Evolutionary conservation across 2,329 filamentous ascomycete genomes (phyloP).

Genomic region (Akanthomyces dipterigenus): DNA sequence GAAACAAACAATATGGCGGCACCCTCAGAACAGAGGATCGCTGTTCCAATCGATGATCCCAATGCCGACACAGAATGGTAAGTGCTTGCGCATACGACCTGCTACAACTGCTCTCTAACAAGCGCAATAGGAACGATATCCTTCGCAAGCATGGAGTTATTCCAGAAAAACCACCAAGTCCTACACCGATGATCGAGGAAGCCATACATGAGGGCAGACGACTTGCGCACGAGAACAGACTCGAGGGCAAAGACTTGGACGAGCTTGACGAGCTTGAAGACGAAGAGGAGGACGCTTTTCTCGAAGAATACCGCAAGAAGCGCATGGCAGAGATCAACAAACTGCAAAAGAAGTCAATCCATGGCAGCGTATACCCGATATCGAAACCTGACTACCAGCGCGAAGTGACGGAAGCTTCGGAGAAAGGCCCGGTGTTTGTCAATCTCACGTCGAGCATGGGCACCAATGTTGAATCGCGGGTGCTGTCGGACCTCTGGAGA

Average conservation of each 20-base stretch:
- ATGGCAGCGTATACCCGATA: slow-evolving; percentile 87
- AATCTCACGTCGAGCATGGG: slow-evolving; percentile 73
- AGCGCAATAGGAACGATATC: slow-evolving; percentile 78
- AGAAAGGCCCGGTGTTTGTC: slow-evolving; percentile 63
- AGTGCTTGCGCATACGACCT: slow-evolving; percentile 18
- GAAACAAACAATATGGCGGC: slow-evolving; percentile 46
- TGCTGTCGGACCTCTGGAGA: slow-evolving; percentile 80
- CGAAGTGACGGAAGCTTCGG: slow-evolving; percentile 87
- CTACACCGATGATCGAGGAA: slow-evolving; percentile 93
- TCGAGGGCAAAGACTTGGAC: slow-evolving; percentile 91
- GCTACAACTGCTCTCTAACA: background rate
- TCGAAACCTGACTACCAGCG: slow-evolving; percentile 89
- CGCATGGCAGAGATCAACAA: slow-evolving; percentile 75
- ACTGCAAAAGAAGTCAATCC: slow-evolving; percentile 68
- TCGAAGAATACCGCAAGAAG: slow-evolving; percentile 82
- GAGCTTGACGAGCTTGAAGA: slow-evolving; percentile 93
- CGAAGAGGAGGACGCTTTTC: slow-evolving; percentile 86
- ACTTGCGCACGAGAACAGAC: slow-evolving; percentile 81
- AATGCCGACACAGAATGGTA: slow-evolving; percentile 98
- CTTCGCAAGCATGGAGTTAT: slow-evolving; percentile 94
- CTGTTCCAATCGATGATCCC: slow-evolving; percentile 86
- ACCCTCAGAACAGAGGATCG: slow-evolving; percentile 56
- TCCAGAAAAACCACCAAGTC: slow-evolving; percentile 93
- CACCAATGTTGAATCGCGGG: slow-evolving; percentile 76
- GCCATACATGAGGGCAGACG: slow-evolving; percentile 77